Evolutionary conservation across 306 rosid species (phyloP).

Genomic region (Medicago lupulina): DNA sequence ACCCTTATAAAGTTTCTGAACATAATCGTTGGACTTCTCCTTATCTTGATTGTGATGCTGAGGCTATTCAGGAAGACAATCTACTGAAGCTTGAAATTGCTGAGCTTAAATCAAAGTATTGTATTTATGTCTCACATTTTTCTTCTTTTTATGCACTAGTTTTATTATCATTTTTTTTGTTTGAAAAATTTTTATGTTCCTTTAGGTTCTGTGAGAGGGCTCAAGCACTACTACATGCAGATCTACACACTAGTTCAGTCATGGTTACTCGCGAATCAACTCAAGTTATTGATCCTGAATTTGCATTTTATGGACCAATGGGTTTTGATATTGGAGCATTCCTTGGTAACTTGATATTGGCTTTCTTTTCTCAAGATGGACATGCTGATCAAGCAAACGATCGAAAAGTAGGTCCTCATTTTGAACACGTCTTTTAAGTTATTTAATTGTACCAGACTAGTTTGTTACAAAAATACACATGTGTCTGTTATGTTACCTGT

Average conservation of each 20-base stretch:
- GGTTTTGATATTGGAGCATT: slow-evolving; percentile 92
- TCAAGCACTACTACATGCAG: slow-evolving; percentile 89
- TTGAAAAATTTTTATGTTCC: slow-evolving; percentile 11
- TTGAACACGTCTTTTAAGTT: background rate
- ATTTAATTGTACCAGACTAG: too few relatives aligned
- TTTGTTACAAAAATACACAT: too few relatives aligned
- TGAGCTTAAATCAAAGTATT: slow-evolving; percentile 87
- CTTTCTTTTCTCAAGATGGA: slow-evolving; percentile 93
- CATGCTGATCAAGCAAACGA: slow-evolving; percentile 68
- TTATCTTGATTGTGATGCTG: slow-evolving; percentile 78
- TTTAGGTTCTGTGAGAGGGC: slow-evolving; percentile 84
- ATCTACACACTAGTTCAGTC: slow-evolving; percentile 87
- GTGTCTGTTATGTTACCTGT: too few relatives aligned
- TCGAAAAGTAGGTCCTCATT: slow-evolving; percentile 58
- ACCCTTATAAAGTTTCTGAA: slow-evolving; percentile 84
- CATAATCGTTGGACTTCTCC: slow-evolving; percentile 83
- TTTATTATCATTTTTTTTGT: background rate
- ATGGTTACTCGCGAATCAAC: slow-evolving; percentile 91
- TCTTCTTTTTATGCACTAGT: background rate
- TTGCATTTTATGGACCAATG: slow-evolving; percentile 94
- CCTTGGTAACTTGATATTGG: slow-evolving; percentile 84
- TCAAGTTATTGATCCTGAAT: slow-evolving; percentile 92
- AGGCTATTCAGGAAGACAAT: slow-evolving; percentile 84
- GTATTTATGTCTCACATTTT: background rate
- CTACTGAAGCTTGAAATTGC: slow-evolving; percentile 82